phyloP scores from a whole-genome alignment of 768 basidiomycete species.

The Leccinum uliginosum region DNA sequence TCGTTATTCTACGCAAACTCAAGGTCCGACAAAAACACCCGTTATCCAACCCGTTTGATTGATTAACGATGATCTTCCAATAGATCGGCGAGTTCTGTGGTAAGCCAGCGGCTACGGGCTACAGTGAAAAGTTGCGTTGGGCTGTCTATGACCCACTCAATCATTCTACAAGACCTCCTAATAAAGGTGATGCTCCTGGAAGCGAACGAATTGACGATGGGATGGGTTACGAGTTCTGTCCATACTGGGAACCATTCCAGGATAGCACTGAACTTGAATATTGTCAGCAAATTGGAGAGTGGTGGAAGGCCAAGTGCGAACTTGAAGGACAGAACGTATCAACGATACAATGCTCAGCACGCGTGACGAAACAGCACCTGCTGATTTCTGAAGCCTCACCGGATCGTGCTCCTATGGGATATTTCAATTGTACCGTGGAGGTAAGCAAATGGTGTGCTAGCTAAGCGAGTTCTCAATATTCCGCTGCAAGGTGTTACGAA shows the following conservation, averaged over 20 bases:
- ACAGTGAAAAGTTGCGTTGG: constrained; percentile 48
- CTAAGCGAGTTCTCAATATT: neutral
- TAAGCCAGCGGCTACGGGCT: constrained; percentile 38
- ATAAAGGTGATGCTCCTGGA: constrained; percentile 35
- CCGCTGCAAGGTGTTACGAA: constrained; percentile 44
- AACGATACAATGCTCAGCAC: constrained; percentile 8
- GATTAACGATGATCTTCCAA: neutral
- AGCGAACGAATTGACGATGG: constrained; percentile 29
- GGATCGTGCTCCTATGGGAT: constrained; percentile 40
- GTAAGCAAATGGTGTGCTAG: constrained; percentile 30
- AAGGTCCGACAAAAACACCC: constrained; percentile 37
- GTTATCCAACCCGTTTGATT: neutral
- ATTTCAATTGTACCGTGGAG: constrained; percentile 62
- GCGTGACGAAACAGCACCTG: constrained; percentile 35
- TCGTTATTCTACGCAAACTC: constrained; percentile 47
- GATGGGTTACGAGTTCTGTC: constrained; percentile 39
- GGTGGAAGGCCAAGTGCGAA: constrained; percentile 42
- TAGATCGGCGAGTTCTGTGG: constrained; percentile 36
- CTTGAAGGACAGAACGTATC: constrained; percentile 17
- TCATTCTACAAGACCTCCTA: constrained; percentile 36
- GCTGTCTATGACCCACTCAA: constrained; percentile 44
- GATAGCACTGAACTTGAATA: constrained; percentile 37
- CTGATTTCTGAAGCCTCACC: constrained; percentile 51
- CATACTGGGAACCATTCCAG: constrained; percentile 41
- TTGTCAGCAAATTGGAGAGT: constrained; percentile 42